Base-by-base conservation (phyloP, 768 basidiomycete species). In the Boletellus sp. region DNA sequence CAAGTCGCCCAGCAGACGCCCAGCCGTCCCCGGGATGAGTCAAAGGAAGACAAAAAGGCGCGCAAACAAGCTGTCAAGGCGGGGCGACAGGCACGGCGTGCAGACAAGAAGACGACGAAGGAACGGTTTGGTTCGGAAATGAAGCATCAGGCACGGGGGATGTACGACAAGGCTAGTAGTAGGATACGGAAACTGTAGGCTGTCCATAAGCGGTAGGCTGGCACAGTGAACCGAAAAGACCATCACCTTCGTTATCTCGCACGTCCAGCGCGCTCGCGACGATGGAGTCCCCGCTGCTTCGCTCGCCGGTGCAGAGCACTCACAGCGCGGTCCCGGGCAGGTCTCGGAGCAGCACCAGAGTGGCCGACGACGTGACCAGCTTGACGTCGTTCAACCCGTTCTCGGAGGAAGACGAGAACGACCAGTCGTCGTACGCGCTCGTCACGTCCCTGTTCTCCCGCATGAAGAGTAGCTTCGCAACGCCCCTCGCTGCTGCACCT, bases 381-480 rank as follows among this genome's bases (percentile, higher is more conserved):
- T 71, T 94, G 49, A 94, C 92, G 24, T 88, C 88, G 43, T 91
- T 87, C 76, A 93, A 93, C 65, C 90, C 90, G 6, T 94, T 92
- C 72, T 83, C 87, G n/a, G 89, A 91, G 63, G 92, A 94, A 65
- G 90, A 93, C 63, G 91, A 93, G 68, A 81, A 90, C 63, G 90
- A 92, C 56, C 85, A 89, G 59, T 86, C 89, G 8, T 91, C 88
- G 15, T 91, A 90, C 65, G 84, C 88, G 7, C 74, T 93, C 47
- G 85, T 93, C 50, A 83, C 88, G 0, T 88, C 87, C 19, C 72
- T 94, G 23, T 78, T 93, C 48, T 89, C 84, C 28, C 81, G 84
- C 55, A 80, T 94, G 75, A 90, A 86, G 73, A 91, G 78, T 59
- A 85, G 87, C 6, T 77, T 92, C 17, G 75, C 87, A 32, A 78